These are phyloP conservation scores for Candida insectalens DNA, from an alignment of 805 yeast genomes.

Conservation along the genomic window DNA sequence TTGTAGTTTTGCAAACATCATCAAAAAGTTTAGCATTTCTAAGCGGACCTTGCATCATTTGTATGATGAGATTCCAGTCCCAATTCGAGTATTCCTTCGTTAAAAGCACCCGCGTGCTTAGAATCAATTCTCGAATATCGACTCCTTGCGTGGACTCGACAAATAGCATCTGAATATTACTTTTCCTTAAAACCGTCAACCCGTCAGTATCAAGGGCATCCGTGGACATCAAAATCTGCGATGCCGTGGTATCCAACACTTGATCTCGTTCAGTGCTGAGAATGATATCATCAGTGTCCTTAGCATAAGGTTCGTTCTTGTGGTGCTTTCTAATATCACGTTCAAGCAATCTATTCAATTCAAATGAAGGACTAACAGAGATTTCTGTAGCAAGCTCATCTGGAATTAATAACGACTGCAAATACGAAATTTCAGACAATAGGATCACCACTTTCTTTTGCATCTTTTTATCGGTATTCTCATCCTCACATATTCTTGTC, in stretches of 20 bases:
- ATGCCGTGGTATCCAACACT: conserved; percentile 1
- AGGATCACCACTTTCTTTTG: conserved; percentile 54
- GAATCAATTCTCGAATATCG: conserved; percentile 55
- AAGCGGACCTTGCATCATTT: conserved; percentile 79
- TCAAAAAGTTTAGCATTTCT: conserved; percentile 62
- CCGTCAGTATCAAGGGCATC: neutral
- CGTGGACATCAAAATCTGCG: neutral
- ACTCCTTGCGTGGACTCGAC: conserved; percentile 32
- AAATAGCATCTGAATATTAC: neutral
- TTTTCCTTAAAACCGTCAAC: neutral
- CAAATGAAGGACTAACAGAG: conserved; percentile 15
- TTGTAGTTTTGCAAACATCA: conserved; percentile 69
- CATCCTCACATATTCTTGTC: conserved; percentile 22
- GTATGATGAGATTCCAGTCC: conserved; percentile 75
- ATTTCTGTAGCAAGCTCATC: conserved; percentile 24
- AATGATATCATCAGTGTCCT: no score
- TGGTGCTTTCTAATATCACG: conserved; percentile 19
- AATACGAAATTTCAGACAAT: conserved; percentile 48
- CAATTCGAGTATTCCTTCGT: conserved; percentile 76
- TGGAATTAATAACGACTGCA: conserved; percentile 49
- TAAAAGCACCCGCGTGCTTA: conserved; percentile 60
- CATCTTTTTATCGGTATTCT: conserved; percentile 30
- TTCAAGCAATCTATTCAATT: conserved; percentile 19
- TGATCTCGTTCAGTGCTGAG: neutral
- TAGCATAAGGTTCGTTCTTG: conserved; percentile 2